Conservation (phyloP, 169 alveolate genomes). For the Plasmodium gallinaceum region DNA sequence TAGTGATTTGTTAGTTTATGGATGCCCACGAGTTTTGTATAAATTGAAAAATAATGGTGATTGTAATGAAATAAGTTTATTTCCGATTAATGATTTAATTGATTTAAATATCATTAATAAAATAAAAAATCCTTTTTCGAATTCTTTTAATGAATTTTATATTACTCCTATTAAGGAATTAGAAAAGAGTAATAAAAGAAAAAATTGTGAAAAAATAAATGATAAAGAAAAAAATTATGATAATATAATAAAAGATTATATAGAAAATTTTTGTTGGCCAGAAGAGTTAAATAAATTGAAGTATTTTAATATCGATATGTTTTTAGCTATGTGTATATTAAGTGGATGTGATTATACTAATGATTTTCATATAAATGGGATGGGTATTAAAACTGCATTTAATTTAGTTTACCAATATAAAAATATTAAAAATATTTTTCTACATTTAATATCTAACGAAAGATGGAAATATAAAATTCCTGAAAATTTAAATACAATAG, state of each 20-base stretch:
- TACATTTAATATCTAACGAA: constrained; percentile 51
- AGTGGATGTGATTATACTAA: constrained; percentile 87
- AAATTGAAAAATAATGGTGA: constrained; percentile 86
- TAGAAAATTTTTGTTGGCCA: constrained; percentile 67
- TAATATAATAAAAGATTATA: constrained; percentile 56
- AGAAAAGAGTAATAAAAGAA: neutral
- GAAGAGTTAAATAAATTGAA: constrained; percentile 77
- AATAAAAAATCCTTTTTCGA: constrained; percentile 44
- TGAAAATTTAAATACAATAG: constrained; percentile 62
- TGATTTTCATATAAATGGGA: constrained; percentile 86
- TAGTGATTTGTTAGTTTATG: constrained; percentile 95
- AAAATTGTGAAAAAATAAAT: neutral
- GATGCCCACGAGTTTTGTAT: constrained; percentile 92
- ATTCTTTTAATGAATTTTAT: constrained; percentile 37
- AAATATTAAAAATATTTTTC: constrained; percentile 73
- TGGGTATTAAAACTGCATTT: constrained; percentile 86
- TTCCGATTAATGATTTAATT: constrained; percentile 66
- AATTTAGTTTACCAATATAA: constrained; percentile 78
- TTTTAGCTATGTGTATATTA: constrained; percentile 84
- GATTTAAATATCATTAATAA: constrained; percentile 66
- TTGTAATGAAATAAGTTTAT: constrained; percentile 79
- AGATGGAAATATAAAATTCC: constrained; percentile 85
- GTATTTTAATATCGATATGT: constrained; percentile 82
- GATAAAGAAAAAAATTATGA: constrained; percentile 27
- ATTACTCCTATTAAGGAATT: constrained; percentile 43